Evolutionary conservation across 305 asterid species (phyloP), one percentile per base, ranked within the genome.

Genomic region (Plantago coronopus): DNA sequence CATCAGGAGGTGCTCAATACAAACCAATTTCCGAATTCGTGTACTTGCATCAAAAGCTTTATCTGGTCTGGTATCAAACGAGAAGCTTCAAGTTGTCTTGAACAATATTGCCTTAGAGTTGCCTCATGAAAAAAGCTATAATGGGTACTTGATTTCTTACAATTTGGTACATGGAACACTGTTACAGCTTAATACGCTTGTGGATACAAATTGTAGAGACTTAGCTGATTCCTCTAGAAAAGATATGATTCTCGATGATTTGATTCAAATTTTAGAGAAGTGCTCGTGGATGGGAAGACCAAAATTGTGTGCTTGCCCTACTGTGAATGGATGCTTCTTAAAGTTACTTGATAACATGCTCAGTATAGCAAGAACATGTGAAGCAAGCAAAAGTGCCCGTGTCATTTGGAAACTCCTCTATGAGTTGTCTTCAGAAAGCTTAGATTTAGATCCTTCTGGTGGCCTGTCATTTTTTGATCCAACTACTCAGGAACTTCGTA

Each of bases 41-140:
- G 79, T 85, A 64, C 91, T 93, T 69, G 96, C 99, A 60, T 90
- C 99, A 54, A 73, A 88, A 79, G 97, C 99, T 65, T 68, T 87
- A 57, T 75, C 80, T 15, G 96, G 99, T 59, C 68, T 93, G 43
- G 86, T 89, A 34, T 69, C 97, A 69, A 81, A 89, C 63, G 96
- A 89, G 76, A 87, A 93, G 61, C 82, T 93, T 76, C 89, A 79
- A 51, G 55, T 43, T 37, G 83, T 89, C 67, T 69, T 89, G 65
- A 82, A 73, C 48, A 85, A 81, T 51, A 82, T 89, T 58, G 94
- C 94, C 70, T 81, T 91, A 1, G 94, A 87, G 80, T 76, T 93
- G 58, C 91, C 94, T 53, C 66, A 60, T 61, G 51, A 64, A 46
- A 59, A 75, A 61, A 67, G 57, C 67, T 54, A 44, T 7, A 61